Conservation (phyloP, 140 eudicot genomes). For the Erigeron philadelphicus region DNA sequence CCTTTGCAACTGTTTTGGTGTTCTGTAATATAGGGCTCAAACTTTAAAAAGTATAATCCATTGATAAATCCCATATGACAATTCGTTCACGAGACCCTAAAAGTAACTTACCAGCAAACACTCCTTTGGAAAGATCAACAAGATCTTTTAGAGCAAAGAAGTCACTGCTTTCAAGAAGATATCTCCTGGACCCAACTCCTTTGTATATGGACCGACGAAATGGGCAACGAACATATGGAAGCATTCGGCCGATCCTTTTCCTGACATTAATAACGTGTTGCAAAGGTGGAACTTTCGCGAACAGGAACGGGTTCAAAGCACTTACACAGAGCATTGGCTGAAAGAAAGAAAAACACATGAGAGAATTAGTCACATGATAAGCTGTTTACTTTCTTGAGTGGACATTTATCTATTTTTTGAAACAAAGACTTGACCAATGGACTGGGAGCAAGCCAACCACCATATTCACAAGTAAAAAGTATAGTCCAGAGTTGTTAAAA, state of each 20-base stretch:
- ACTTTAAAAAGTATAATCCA: too few relatives aligned
- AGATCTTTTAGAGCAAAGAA: constrained; percentile 92
- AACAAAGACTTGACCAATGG: too few relatives aligned
- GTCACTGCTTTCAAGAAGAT: constrained; percentile 81
- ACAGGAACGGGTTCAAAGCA: constrained; percentile 78
- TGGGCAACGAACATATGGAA: constrained; percentile 86
- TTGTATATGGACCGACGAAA: constrained; percentile 72
- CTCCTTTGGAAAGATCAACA: constrained; percentile 93
- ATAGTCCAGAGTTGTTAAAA: constrained; percentile 1
- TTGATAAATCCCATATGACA: background rate
- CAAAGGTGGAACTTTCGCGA: constrained; percentile 79
- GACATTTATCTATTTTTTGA: too few relatives aligned
- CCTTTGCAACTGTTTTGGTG: too few relatives aligned
- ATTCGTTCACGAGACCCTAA: background rate
- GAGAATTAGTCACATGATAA: constrained; percentile 13
- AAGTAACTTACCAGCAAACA: constrained; percentile 68
- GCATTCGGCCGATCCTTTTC: constrained; percentile 68
- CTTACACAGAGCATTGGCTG: constrained; percentile 99
- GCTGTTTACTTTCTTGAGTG: background rate
- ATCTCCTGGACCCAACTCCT: constrained; percentile 87
- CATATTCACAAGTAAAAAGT: constrained; percentile 9
- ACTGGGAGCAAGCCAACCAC: background rate
- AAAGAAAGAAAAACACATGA: constrained; percentile 19
- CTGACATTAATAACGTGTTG: constrained; percentile 72
- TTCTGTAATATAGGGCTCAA: too few relatives aligned